Percentiles rank a stretch among this genome's conserved stretches.
phyloP scores from a whole-genome alignment of 495 filamentous ascomycete genomes.

The Bacidia rubella region DNA sequence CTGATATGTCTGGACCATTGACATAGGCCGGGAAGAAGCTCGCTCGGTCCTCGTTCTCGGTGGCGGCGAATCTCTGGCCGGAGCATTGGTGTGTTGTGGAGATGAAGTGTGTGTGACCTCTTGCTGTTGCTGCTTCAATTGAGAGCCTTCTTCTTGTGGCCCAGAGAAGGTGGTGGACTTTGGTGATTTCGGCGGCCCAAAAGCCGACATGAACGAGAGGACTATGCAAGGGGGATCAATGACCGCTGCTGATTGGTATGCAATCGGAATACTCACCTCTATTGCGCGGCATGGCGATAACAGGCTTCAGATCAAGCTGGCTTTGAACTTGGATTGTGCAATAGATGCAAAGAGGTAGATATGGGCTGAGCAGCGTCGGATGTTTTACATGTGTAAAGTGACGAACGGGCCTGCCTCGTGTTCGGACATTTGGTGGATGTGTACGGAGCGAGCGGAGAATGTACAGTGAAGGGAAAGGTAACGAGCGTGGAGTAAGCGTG shows the following conservation, averaged over 20 bases:
- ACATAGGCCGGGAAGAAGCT: slow-evolving; percentile 41
- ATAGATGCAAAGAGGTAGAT: background rate
- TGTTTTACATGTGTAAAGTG: background rate
- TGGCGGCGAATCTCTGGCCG: slow-evolving; percentile 24
- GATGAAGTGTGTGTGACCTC: slow-evolving; percentile 13
- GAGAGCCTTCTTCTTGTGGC: slow-evolving; percentile 9
- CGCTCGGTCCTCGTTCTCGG: slow-evolving; percentile 22
- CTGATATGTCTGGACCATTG: slow-evolving; percentile 66
- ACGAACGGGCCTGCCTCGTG: background rate
- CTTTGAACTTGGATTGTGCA: too few species aligned
- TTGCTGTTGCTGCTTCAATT: slow-evolving; percentile 5
- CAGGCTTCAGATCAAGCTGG: background rate
- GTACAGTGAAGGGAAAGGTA: background rate
- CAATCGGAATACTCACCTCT: background rate
- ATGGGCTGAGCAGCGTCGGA: background rate
- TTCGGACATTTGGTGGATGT: background rate
- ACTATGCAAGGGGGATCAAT: slow-evolving; percentile 30
- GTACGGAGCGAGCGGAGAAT: background rate
- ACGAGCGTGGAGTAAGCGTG: background rate
- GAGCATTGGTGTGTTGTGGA: slow-evolving; percentile 14
- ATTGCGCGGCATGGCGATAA: slow-evolving; percentile 2
- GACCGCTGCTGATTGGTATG: background rate
- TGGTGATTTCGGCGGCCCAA: slow-evolving; percentile 28
- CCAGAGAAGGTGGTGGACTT: slow-evolving; percentile 23
- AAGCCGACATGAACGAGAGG: slow-evolving; percentile 49